Evolutionary conservation across 306 rosid species (phyloP).

Genomic region (Sophora flavescens): DNA sequence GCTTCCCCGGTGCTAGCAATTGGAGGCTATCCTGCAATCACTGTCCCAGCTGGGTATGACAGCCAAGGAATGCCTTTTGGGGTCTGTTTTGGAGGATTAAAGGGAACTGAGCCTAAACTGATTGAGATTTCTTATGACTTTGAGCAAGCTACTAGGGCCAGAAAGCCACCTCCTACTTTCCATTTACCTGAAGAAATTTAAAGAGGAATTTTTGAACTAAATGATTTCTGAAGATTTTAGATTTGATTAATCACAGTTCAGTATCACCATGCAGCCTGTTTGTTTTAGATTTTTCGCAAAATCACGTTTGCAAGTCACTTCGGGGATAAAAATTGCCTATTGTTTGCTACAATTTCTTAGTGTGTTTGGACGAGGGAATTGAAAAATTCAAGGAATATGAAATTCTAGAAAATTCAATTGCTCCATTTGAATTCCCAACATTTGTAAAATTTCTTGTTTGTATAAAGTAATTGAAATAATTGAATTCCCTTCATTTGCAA

Average conservation of each 20-base stretch:
- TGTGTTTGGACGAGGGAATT: no score
- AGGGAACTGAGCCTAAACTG: conserved; percentile 58
- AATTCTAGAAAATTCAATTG: no score
- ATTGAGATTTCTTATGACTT: conserved; percentile 66
- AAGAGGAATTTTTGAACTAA: neutral
- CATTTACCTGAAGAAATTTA: conserved; percentile 1
- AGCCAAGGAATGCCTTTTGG: conserved; percentile 55
- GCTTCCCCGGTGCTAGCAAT: conserved; percentile 44
- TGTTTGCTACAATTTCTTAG: no score
- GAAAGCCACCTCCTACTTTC: conserved; percentile 48
- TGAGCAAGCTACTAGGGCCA: conserved; percentile 61
- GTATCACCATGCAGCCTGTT: neutral
- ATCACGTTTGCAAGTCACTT: no score
- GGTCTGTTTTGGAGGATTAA: conserved; percentile 56
- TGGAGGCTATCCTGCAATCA: conserved; percentile 66
- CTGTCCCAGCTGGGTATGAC: conserved; percentile 60
- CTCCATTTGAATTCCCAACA: no score
- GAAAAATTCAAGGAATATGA: no score
- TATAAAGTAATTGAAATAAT: no score
- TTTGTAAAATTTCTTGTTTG: no score
- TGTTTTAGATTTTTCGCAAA: no score
- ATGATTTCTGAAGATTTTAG: neutral
- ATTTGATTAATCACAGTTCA: no score
- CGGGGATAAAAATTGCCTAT: neutral
- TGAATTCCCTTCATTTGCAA: no score